Percentiles rank a stretch among this genome's conserved stretches.
These are phyloP conservation scores for Allium cepa DNA, from an alignment of 106 monocot species.

Conservation along the genomic window DNA sequence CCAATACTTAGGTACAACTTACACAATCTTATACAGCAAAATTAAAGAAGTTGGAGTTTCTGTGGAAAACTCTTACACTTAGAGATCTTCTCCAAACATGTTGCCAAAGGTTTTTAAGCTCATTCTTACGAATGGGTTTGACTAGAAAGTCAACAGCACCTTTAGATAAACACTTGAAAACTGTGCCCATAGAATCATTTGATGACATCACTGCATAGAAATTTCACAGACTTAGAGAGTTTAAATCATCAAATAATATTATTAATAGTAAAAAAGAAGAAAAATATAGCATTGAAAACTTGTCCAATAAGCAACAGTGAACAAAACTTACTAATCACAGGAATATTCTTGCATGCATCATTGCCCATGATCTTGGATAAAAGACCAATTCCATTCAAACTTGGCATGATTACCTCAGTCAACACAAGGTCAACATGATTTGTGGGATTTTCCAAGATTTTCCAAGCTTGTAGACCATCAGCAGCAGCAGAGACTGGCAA, in stretches of 20 bases:
- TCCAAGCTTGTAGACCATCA: slow-evolving; percentile 94
- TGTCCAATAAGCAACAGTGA: not conserved
- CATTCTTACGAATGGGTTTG: slow-evolving; percentile 95
- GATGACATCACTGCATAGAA: slow-evolving; percentile 96
- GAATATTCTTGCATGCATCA: slow-evolving; percentile 76
- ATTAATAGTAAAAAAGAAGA: not conserved
- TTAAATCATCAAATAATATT: slow-evolving; percentile 13
- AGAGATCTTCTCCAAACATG: slow-evolving; percentile 96
- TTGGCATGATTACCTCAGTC: slow-evolving; percentile 86
- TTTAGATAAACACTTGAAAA: slow-evolving; percentile 91
- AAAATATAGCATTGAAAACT: not conserved
- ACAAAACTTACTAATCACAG: slow-evolving; percentile 87
- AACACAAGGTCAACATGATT: slow-evolving; percentile 80
- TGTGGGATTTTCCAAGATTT: slow-evolving; percentile 45
- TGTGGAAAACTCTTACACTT: slow-evolving; percentile 25
- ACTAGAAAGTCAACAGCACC: slow-evolving; percentile 99
- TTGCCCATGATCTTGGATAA: slow-evolving; percentile 82
- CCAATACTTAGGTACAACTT: too few relatives aligned
- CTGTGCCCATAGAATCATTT: slow-evolving; percentile 89
- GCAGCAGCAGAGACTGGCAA: slow-evolving; percentile 65
- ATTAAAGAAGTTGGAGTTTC: not conserved
- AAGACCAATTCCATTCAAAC: slow-evolving; percentile 77
- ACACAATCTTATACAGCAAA: not conserved
- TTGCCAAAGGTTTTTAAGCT: slow-evolving; percentile 98
- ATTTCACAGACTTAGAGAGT: slow-evolving; percentile 25